Percentiles rank a stretch among this genome's conserved stretches.
Evolutionary conservation across 1,284 basidiomycete genomes (phyloP).

Genomic region (Moniliophthora roreri): DNA sequence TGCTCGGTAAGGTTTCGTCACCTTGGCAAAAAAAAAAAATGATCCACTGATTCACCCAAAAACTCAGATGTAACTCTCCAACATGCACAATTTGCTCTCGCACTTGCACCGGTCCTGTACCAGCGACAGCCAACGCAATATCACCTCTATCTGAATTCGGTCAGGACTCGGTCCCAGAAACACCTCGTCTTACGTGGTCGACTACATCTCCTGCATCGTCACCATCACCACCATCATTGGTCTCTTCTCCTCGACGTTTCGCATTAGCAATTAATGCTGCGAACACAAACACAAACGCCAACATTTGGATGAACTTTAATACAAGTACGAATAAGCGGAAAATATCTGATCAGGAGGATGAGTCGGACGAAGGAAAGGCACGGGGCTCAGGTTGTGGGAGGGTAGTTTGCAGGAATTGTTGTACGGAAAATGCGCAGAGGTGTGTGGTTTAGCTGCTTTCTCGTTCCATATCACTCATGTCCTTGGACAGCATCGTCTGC

Average conservation of each 20-base stretch:
- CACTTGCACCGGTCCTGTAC: conserved; percentile 29
- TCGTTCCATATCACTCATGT: not conserved
- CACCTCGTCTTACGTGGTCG: conserved; percentile 32
- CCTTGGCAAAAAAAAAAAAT: not conserved
- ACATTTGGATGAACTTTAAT: not conserved
- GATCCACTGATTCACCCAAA: not conserved
- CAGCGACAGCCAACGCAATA: conserved; percentile 3
- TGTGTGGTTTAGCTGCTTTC: conserved; percentile 16
- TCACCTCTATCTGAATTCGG: not conserved
- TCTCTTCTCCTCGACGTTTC: conserved; percentile 21
- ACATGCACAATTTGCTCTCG: conserved; percentile 34
- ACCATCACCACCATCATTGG: conserved; percentile 2
- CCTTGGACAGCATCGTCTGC: too few species aligned
- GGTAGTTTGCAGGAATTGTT: conserved; percentile 31
- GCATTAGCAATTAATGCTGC: conserved; percentile 26
- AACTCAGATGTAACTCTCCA: conserved; percentile 26
- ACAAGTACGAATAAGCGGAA: conserved; percentile 23
- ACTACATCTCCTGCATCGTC: conserved; percentile 24
- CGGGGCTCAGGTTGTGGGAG: conserved; percentile 28
- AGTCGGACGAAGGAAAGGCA: conserved; percentile 11
- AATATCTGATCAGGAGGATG: conserved; percentile 23
- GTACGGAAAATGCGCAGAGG: conserved; percentile 30
- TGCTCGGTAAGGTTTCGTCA: conserved; percentile 16
- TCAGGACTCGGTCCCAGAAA: conserved; percentile 23
- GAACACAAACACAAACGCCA: conserved; percentile 23